Conservation (phyloP, 1,284 basidiomycete genomes). For the Hypsizygus ulmarius region DNA sequence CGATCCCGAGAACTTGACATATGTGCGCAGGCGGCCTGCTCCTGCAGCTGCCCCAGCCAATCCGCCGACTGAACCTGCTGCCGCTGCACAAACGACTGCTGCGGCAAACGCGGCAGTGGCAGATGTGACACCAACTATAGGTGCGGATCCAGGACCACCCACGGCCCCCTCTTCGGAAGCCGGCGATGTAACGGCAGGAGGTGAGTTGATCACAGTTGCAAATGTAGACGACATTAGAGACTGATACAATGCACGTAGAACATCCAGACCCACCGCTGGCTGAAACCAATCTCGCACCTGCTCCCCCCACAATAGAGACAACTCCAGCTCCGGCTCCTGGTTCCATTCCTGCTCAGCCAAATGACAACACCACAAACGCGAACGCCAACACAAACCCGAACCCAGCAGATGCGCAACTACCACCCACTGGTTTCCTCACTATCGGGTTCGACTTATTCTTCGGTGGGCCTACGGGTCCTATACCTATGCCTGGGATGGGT, state of each 20-base stretch:
- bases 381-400: not conserved
- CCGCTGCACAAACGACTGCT: not conserved
- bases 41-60: not conserved
- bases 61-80: not conserved
- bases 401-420: not conserved
- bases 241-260: too few relatives aligned
- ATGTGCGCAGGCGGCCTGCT: slow-evolving; percentile 18
- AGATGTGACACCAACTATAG: not conserved
- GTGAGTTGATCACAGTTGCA: too few relatives aligned
- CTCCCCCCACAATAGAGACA: too few relatives aligned
- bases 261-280: not conserved
- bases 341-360: not conserved
- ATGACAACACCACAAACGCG: not conserved
- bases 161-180: too few relatives aligned
- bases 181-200: too few relatives aligned
- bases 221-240: too few relatives aligned
- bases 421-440: slow-evolving; percentile 15
- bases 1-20: slow-evolving; percentile 71
- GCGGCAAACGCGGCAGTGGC: not conserved
- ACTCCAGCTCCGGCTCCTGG: slow-evolving; percentile 1
- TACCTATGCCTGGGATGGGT: slow-evolving; percentile 1
- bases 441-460: slow-evolving; percentile 26
- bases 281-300: slow-evolving; percentile 7
- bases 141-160: not conserved
- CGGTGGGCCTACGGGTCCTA: slow-evolving; percentile 10